Evolutionary conservation across 306 rosid species (phyloP).

Genomic region (Cucumis hystrix): DNA sequence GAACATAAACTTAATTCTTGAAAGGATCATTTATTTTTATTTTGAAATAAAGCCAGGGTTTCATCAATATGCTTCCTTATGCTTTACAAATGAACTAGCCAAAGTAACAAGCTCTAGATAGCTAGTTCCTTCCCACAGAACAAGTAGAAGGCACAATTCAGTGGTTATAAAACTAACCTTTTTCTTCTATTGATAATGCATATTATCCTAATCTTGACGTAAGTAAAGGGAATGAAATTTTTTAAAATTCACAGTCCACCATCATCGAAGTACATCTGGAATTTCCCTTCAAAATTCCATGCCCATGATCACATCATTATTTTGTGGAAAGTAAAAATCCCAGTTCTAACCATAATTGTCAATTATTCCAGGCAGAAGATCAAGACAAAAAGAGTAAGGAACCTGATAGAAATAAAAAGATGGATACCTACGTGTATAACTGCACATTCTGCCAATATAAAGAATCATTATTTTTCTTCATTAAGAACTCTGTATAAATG

Average conservation of each 20-base stretch:
- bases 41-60: background rate
- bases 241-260: background rate
- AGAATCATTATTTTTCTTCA: conserved; percentile 96
- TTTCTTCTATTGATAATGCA: background rate
- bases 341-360: background rate
- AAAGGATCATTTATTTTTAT: background rate
- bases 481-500: conserved; percentile 81
- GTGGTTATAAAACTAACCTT: background rate
- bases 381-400: background rate
- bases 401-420: conserved; percentile 8
- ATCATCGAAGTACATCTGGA: background rate
- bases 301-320: background rate
- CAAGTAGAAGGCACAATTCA: background rate
- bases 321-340: background rate
- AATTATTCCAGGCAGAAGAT: background rate
- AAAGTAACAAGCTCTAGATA: background rate
- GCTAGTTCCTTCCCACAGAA: background rate
- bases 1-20: background rate
- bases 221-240: background rate
- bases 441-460: conserved; percentile 96
- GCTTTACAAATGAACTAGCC: background rate
- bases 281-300: background rate
- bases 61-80: background rate
- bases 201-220: background rate
- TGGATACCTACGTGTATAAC: conserved; percentile 77